Percentiles rank a stretch among this genome's conserved stretches.
phyloP scores from a whole-genome alignment of 2,329 filamentous ascomycete genomes.

The Fonsecaea erecta region DNA sequence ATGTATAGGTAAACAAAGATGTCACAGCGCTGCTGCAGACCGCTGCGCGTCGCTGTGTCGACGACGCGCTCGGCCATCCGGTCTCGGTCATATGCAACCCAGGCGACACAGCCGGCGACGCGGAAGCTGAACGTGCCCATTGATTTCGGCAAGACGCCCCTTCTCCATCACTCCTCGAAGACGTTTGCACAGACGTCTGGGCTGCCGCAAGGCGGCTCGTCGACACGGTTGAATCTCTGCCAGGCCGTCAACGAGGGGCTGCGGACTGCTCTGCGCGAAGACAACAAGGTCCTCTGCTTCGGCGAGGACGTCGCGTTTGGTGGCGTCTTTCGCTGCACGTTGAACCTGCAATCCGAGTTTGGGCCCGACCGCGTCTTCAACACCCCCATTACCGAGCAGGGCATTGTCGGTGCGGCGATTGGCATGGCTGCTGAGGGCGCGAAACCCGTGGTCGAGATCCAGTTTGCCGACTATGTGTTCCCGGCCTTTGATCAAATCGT shows the following conservation, averaged over 20 bases:
- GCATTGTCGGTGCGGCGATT: conserved; percentile 90
- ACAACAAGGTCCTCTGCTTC: conserved; percentile 88
- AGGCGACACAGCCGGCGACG: background rate
- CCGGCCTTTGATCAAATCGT: conserved; percentile 92
- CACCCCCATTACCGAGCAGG: conserved; percentile 90
- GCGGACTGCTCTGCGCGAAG: conserved; percentile 75
- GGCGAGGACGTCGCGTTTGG: conserved; percentile 97
- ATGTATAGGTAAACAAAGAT: background rate
- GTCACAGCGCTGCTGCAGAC: background rate
- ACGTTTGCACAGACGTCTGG: background rate
- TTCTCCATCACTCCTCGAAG: conserved; percentile 6
- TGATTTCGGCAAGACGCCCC: conserved; percentile 13
- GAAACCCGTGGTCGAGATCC: conserved; percentile 89
- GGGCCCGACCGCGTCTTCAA: conserved; percentile 92
- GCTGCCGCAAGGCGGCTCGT: background rate
- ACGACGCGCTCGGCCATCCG: background rate
- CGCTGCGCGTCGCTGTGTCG: background rate
- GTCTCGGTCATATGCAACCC: conserved; percentile 1
- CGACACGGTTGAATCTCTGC: conserved; percentile 73
- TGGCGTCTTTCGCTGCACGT: conserved; percentile 90
- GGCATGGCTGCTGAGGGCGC: conserved; percentile 87
- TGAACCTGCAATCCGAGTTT: conserved; percentile 84
- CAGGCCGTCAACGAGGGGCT: conserved; percentile 92
- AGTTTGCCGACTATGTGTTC: conserved; percentile 92
- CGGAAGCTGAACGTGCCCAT: conserved; percentile 13